Evolutionary conservation across 257 asterid species (phyloP).

Genomic region (Solanum appendiculatum): DNA sequence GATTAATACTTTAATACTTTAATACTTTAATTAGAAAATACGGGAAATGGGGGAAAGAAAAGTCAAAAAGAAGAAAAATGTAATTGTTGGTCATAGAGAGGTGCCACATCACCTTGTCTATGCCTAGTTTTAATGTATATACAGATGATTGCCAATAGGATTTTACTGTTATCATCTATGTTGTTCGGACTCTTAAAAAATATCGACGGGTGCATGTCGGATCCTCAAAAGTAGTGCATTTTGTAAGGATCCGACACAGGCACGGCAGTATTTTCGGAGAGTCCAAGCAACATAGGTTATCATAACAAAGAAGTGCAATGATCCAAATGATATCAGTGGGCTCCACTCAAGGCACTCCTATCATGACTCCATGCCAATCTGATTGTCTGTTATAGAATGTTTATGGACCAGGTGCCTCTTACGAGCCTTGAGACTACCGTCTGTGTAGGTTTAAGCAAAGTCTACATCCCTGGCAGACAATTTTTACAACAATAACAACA

Average conservation of each 20-base stretch:
- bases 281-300: neutral
- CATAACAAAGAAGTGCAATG: neutral
- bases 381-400: neutral
- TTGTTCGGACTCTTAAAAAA: neutral
- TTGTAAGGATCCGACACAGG: neutral
- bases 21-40: neutral
- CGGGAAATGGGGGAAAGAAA: neutral
- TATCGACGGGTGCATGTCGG: too few relatives aligned
- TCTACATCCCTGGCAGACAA: neutral
- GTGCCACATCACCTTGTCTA: neutral
- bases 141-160: neutral
- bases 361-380: neutral
- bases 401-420: neutral
- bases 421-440: neutral
- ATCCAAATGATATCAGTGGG: neutral
- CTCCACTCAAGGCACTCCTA: neutral
- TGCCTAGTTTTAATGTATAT: neutral
- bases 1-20: neutral
- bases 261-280: neutral
- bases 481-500: neutral
- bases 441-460: neutral
- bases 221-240: neutral
- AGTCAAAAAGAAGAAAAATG: neutral
- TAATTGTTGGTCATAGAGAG: neutral
- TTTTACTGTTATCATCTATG: neutral